Base-by-base conservation (phyloP, 345 rosid genomes). In the Firmiana major region DNA sequence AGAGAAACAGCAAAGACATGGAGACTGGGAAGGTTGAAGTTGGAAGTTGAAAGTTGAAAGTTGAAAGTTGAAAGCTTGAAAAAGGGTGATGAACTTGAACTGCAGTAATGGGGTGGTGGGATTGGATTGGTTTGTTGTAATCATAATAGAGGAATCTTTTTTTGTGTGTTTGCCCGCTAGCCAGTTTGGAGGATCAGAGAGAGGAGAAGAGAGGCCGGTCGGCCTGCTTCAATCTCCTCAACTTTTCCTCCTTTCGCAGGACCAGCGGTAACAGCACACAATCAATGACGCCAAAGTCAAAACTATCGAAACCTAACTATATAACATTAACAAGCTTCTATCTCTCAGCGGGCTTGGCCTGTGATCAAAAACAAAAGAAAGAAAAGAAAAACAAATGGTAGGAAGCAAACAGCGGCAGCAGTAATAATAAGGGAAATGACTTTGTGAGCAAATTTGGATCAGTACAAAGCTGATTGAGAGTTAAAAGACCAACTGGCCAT, bases 241-340 rank as follows among this genome's bases (percentile, higher is more conserved):
- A 63, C 78, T 69, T 82, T 75, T 78, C 74, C 62, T 81, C 74
- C 54, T 66, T 74, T 36, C 24, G n/a, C 84, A 68, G 84, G 75
- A 81, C 81, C 83, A 87, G 77, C 84, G 49, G 82, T 68, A 75
- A 78, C 84, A 86, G 77, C 86, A 78, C 76, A 75, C 84, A 78
- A 83, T 85, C 79, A 80, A 80, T 59, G 83, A 51, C 84, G 64
- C 69, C 81, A 58, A 87, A 85, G 87, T 83, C 87, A 85, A 83
- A 74, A 75, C 81, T 82, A 3, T 31, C 78, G 7, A 60, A 77
- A 80, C 86, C 90, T 87, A 87, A 85, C 90, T 75, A 66, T 7
- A 55, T 87, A 87, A 85, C 90, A 75, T 62, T 7, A 55, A 51
- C 70, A 51, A 68, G 71, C 49, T 45, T 9, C 12, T 45, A 57